A percentile compares a stretch with the other conserved stretches of the same genome.
phyloP scores from a whole-genome alignment of 2,329 filamentous ascomycete species.

The Neobulgaria alba region DNA sequence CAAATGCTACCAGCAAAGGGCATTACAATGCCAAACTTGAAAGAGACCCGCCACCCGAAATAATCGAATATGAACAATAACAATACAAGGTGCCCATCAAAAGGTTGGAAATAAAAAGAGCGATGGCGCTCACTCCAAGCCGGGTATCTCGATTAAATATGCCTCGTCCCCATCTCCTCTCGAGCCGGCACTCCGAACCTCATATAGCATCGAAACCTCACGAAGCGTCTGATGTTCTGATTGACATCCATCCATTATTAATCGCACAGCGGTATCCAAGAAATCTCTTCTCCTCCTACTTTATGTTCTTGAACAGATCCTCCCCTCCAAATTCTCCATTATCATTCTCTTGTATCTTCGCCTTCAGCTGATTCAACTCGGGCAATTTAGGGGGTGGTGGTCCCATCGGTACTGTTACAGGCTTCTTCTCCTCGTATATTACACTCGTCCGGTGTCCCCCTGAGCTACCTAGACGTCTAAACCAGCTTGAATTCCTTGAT shows the following conservation, averaged over 20 bases:
- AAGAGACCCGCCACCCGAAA: slow-evolving; percentile 9
- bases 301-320: slow-evolving; percentile 31
- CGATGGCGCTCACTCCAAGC: slow-evolving; percentile 19
- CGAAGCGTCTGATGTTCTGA: slow-evolving; percentile 17
- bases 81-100: slow-evolving; percentile 9
- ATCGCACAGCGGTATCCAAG: slow-evolving; percentile 17
- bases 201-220: slow-evolving; percentile 11
- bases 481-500: slow-evolving; percentile 27
- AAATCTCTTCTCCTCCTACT: slow-evolving; percentile 13
- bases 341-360: slow-evolving; percentile 23
- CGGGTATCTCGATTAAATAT: slow-evolving; percentile 19
- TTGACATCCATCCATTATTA: slow-evolving; percentile 16
- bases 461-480: slow-evolving; percentile 20
- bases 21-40: slow-evolving; percentile 12
- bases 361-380: slow-evolving; percentile 27
- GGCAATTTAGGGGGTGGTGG: slow-evolving; percentile 29
- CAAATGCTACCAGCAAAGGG: slow-evolving; percentile 20
- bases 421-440: slow-evolving; percentile 21
- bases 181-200: no score
- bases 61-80: slow-evolving; percentile 9
- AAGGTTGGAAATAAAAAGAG: slow-evolving; percentile 16
- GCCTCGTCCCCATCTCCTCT: slow-evolving; percentile 5
- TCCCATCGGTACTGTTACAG: slow-evolving; percentile 9
- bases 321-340: slow-evolving; percentile 26
- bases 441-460: slow-evolving; percentile 18